Conservation (phyloP, 305 asterid genomes). For the Fraxinus greggii region DNA sequence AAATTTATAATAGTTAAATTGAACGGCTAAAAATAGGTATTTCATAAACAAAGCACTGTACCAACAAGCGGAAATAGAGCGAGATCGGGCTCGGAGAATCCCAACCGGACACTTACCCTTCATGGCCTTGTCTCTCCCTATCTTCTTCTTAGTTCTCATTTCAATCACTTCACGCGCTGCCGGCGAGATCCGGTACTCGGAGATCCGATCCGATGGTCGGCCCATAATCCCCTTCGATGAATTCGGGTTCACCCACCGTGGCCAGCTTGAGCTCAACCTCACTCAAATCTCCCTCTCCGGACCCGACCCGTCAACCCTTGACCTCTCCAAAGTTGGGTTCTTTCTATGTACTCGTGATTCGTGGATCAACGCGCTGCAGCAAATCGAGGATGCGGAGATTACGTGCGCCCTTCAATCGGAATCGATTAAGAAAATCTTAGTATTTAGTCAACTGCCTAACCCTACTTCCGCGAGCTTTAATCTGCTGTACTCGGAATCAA, state of each 20-base stretch:
- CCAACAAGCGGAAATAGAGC: not conserved
- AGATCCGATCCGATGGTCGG: slow-evolving; percentile 33
- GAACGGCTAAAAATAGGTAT: not conserved
- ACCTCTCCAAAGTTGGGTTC: slow-evolving; percentile 41
- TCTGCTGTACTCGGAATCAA: slow-evolving; percentile 15
- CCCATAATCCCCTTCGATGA: slow-evolving; percentile 43
- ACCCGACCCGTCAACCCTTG: slow-evolving; percentile 21
- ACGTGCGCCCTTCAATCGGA: slow-evolving; percentile 38
- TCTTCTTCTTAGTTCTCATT: slow-evolving; percentile 15
- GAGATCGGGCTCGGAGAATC: not conserved
- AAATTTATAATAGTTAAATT: not conserved
- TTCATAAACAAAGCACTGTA: not conserved
- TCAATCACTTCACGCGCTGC: slow-evolving; percentile 10
- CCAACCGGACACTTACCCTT: not conserved
- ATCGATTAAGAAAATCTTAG: slow-evolving; percentile 20
- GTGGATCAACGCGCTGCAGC: slow-evolving; percentile 39
- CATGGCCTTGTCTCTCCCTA: slow-evolving; percentile 2
- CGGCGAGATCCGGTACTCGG: slow-evolving; percentile 37
- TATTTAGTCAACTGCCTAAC: slow-evolving; percentile 25
- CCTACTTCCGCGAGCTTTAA: slow-evolving; percentile 21
- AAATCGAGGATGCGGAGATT: slow-evolving; percentile 41
- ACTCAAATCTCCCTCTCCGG: slow-evolving; percentile 25
- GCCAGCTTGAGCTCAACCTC: slow-evolving; percentile 43
- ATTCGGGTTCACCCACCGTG: slow-evolving; percentile 47
- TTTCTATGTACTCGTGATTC: slow-evolving; percentile 44